These are phyloP conservation scores for Boechera retrofracta DNA, from an alignment of 345 rosid genomes.

Conservation along the genomic window DNA sequence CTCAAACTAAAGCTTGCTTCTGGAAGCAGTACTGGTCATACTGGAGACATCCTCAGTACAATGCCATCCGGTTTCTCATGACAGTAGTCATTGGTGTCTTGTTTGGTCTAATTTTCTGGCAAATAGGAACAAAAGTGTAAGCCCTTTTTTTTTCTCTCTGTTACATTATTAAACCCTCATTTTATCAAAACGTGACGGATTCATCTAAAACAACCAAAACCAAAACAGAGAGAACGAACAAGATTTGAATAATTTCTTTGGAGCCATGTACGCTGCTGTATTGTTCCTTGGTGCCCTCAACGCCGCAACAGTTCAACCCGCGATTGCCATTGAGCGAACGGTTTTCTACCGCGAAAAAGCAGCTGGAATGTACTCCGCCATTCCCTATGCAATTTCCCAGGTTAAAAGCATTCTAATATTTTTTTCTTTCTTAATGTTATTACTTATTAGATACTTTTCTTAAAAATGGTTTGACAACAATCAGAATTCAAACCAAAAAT, in stretches of 20 bases:
- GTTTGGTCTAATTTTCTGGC: slow-evolving; percentile 82
- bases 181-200: not conserved
- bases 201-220: not conserved
- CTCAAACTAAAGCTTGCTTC: slow-evolving; percentile 72
- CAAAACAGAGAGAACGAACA: slow-evolving; percentile 56
- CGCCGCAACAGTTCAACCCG: slow-evolving; percentile 63
- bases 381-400: slow-evolving; percentile 84
- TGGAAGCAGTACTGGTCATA: slow-evolving; percentile 82
- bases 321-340: slow-evolving; percentile 69
- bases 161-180: not conserved
- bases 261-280: slow-evolving; percentile 74
- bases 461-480: not conserved
- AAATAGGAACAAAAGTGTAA: slow-evolving; percentile 61
- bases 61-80: slow-evolving; percentile 67
- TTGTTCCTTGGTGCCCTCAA: slow-evolving; percentile 74
- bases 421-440: too few relatives aligned
- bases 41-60: slow-evolving; percentile 78
- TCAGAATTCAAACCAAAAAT: not conserved
- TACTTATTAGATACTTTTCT: too few relatives aligned
- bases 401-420: slow-evolving; percentile 31
- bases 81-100: slow-evolving; percentile 57
- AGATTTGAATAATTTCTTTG: slow-evolving; percentile 67
- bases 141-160: not conserved
- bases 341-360: slow-evolving; percentile 86
- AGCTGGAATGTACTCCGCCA: slow-evolving; percentile 83